Conservation (phyloP, 345 rosid species). For the Syzygium oleosum region DNA sequence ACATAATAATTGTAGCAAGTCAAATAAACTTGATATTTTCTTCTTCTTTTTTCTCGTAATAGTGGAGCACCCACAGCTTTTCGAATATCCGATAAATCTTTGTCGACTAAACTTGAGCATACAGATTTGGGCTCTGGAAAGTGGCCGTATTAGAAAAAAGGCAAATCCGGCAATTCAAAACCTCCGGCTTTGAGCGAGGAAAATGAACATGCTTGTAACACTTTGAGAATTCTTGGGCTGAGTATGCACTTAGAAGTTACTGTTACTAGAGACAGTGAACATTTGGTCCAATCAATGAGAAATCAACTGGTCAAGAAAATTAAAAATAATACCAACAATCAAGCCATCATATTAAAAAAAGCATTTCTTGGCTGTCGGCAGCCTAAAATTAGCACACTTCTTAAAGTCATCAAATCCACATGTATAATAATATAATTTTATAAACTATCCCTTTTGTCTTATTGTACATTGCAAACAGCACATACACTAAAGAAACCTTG, state of each 20-base stretch:
- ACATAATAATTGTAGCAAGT: not conserved
- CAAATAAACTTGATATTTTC: not conserved
- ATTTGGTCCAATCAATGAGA: not conserved
- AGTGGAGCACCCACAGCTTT: not conserved
- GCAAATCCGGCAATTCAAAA: not conserved
- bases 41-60: not conserved
- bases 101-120: not conserved
- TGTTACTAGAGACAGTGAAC: not conserved
- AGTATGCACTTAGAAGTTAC: not conserved
- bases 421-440: not conserved
- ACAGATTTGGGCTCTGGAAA: not conserved
- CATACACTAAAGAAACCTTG: not conserved
- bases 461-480: not conserved
- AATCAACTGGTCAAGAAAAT: not conserved
- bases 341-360: not conserved
- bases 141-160: not conserved
- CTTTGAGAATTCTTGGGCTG: not conserved
- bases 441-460: not conserved
- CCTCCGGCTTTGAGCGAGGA: not conserved
- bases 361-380: not conserved
- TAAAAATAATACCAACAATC: not conserved
- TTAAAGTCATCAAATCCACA: not conserved
- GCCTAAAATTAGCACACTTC: not conserved
- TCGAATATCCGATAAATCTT: not conserved
- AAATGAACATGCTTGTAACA: not conserved